Percentiles rank a stretch among this genome's conserved stretches.
phyloP scores from a whole-genome alignment of 2,329 filamentous ascomycete species.

The Colletotrichum orchidophilum region DNA sequence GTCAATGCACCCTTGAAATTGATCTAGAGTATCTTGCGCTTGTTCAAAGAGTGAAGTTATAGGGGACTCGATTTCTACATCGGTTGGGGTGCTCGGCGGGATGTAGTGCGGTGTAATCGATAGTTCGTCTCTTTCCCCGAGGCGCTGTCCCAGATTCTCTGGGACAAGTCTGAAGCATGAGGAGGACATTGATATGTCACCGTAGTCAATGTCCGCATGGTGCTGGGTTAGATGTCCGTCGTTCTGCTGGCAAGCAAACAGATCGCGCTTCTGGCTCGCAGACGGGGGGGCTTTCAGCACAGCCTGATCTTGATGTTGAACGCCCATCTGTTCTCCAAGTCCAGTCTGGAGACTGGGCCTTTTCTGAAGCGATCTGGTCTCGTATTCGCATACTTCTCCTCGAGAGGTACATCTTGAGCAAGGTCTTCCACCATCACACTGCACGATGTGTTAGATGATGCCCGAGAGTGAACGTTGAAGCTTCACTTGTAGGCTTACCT shows the following conservation, averaged over 20 bases:
- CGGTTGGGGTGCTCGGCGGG: too few relatives aligned
- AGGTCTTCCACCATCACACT: constrained; percentile 24
- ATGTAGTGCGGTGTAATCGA: too few relatives aligned
- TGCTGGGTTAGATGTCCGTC: background rate
- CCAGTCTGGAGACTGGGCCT: constrained; percentile 8
- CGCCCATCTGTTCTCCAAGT: background rate
- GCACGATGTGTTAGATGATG: background rate
- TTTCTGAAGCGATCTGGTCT: background rate
- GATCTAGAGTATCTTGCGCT: too few relatives aligned
- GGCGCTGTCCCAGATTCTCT: too few relatives aligned
- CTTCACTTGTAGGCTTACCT: background rate
- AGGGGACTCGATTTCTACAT: too few relatives aligned
- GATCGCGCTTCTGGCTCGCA: background rate
- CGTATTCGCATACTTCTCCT: constrained; percentile 10
- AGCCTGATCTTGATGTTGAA: background rate
- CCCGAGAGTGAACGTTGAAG: fast-evolving
- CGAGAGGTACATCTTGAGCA: constrained; percentile 6
- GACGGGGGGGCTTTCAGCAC: background rate
- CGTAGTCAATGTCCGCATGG: background rate
- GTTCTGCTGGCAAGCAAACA: background rate
- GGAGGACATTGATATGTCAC: background rate
- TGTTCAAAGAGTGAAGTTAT: too few relatives aligned
- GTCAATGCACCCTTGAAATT: too few relatives aligned
- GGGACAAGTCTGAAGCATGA: background rate
- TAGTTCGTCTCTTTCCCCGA: too few relatives aligned